Evolutionary conservation across 306 rosid genomes (phyloP).

Genomic region (Betula pendula): DNA sequence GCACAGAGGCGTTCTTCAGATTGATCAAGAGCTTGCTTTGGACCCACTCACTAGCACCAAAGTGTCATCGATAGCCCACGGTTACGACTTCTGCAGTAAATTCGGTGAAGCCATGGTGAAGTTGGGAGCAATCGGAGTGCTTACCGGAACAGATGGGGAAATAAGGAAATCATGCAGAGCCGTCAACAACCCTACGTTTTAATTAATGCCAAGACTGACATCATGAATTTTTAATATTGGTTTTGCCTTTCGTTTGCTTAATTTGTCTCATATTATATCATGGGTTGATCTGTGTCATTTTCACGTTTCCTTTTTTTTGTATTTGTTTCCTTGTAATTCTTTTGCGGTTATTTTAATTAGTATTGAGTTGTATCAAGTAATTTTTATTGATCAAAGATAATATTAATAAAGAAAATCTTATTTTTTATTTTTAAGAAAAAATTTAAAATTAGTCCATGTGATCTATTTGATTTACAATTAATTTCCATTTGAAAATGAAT

Average conservation of each 20-base stretch:
- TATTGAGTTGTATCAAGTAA: too few relatives aligned
- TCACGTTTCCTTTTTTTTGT: too few relatives aligned
- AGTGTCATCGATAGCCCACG: slow-evolving; percentile 13
- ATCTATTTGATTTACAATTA: too few relatives aligned
- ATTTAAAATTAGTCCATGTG: too few relatives aligned
- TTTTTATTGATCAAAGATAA: too few relatives aligned
- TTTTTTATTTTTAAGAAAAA: too few relatives aligned
- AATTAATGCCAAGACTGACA: not conserved
- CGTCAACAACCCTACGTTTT: not conserved
- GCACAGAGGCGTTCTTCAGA: slow-evolving; percentile 38
- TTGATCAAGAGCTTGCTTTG: slow-evolving; percentile 40
- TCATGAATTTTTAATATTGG: not conserved
- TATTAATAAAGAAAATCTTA: too few relatives aligned
- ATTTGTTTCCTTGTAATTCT: not conserved
- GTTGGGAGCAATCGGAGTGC: slow-evolving; percentile 37
- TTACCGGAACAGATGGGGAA: slow-evolving; percentile 25
- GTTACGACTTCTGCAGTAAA: slow-evolving; percentile 4
- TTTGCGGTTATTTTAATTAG: too few relatives aligned
- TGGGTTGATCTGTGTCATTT: too few relatives aligned
- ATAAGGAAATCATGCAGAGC: slow-evolving; percentile 34
- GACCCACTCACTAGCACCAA: slow-evolving; percentile 8
- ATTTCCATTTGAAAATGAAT: too few relatives aligned
- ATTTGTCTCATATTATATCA: too few relatives aligned
- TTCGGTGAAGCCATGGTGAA: slow-evolving; percentile 45
- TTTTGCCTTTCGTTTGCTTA: not conserved